Percentiles rank a stretch among this genome's conserved stretches.
Evolutionary conservation across 768 basidiomycete genomes (phyloP).

Genomic region (Tephrocybe sp.): DNA sequence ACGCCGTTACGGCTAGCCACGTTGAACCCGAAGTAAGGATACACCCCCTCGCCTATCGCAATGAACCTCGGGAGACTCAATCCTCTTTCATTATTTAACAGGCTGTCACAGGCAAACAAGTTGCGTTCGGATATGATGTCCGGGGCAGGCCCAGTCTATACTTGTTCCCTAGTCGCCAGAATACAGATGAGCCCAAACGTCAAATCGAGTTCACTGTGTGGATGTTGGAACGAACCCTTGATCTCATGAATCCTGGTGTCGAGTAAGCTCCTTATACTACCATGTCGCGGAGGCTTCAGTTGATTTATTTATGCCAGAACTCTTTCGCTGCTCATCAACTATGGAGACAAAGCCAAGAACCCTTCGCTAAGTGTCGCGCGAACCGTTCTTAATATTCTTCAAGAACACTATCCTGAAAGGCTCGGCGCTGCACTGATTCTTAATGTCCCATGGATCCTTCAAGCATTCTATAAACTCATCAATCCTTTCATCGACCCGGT

Average conservation of each 20-base stretch:
- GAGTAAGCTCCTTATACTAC: slow-evolving; percentile 66
- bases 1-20: slow-evolving; percentile 51
- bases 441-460: slow-evolving; percentile 78
- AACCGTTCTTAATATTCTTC: slow-evolving; percentile 61
- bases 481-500: slow-evolving; percentile 82
- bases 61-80: neutral
- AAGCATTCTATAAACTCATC: slow-evolving; percentile 74
- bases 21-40: slow-evolving; percentile 71
- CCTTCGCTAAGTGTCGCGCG: slow-evolving; percentile 41
- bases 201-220: slow-evolving; percentile 77
- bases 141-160: slow-evolving; percentile 66
- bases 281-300: no score
- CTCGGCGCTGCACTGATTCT: slow-evolving; percentile 72
- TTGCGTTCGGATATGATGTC: slow-evolving; percentile 74
- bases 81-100: slow-evolving; percentile 30
- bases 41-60: neutral
- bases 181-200: slow-evolving; percentile 63
- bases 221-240: slow-evolving; percentile 72
- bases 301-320: slow-evolving; percentile 40
- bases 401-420: slow-evolving; percentile 85
- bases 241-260: slow-evolving; percentile 78
- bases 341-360: slow-evolving; percentile 66
- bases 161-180: slow-evolving; percentile 69
- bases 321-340: slow-evolving; percentile 72
- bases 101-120: slow-evolving; percentile 81